Evolutionary conservation across 1,284 basidiomycete genomes (phyloP).

Genomic region (Ceratobasidium sp.): DNA sequence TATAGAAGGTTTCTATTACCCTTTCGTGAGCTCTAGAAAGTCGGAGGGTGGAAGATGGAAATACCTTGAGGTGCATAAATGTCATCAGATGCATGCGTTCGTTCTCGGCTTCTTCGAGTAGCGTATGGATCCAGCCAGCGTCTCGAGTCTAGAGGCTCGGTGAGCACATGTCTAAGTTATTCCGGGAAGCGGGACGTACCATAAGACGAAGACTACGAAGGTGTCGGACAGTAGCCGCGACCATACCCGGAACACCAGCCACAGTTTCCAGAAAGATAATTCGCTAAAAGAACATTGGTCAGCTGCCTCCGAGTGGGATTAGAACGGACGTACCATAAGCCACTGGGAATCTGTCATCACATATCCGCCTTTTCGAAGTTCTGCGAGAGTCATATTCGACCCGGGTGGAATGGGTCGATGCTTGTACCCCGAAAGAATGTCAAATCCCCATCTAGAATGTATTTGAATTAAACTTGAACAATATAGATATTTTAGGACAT

Average conservation of each 20-base stretch:
- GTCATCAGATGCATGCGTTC: conserved; percentile 93
- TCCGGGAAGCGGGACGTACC: conserved; percentile 60
- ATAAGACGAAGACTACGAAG: conserved; percentile 85
- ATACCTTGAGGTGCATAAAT: conserved; percentile 55
- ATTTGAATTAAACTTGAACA: neutral
- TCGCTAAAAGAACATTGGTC: conserved; percentile 62
- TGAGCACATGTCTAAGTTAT: conserved; percentile 37
- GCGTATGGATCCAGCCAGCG: conserved; percentile 87
- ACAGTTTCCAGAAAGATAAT: conserved; percentile 92
- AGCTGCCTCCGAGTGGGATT: neutral
- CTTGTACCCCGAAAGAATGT: conserved; percentile 84
- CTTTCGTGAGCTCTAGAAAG: too few relatives aligned
- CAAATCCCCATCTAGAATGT: conserved; percentile 72
- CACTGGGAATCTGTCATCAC: conserved; percentile 81
- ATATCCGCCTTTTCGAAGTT: conserved; percentile 80
- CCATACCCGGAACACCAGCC: conserved; percentile 96
- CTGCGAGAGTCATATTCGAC: conserved; percentile 70
- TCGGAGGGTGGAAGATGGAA: too few relatives aligned
- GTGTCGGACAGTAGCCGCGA: conserved; percentile 88
- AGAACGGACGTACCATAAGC: conserved; percentile 69
- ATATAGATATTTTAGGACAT: neutral
- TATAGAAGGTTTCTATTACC: conserved; percentile 80
- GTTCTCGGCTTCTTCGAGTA: conserved; percentile 95
- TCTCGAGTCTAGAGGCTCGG: conserved; percentile 75
- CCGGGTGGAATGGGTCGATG: conserved; percentile 74